Percentiles rank a stretch among this genome's conserved stretches.
Evolutionary conservation across 2,329 filamentous ascomycete species (phyloP).

Genomic region (Fusarium veterinarium): DNA sequence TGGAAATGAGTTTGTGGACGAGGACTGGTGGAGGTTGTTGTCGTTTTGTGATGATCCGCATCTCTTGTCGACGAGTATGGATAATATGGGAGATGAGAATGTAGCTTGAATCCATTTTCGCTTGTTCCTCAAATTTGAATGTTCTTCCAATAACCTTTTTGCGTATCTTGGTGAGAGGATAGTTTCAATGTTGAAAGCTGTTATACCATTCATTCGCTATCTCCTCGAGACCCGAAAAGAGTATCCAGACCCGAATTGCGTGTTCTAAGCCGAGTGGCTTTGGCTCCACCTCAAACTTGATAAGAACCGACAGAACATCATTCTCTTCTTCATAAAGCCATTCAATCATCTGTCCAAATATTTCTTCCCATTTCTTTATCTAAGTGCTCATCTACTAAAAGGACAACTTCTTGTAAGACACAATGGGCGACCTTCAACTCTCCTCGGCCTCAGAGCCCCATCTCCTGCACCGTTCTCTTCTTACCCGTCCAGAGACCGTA

Average conservation of each 20-base stretch:
- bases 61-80: conserved; percentile 37
- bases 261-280: conserved; percentile 10
- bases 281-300: not conserved
- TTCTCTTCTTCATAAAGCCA: fast-evolving
- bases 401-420: fast-evolving
- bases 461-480: conserved; percentile 52
- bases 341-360: not conserved
- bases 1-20: conserved; percentile 25
- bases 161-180: no score
- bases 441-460: conserved; percentile 18
- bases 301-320: not conserved
- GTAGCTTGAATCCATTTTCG: fast-evolving
- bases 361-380: fast-evolving
- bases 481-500: conserved; percentile 49
- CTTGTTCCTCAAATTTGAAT: fast-evolving
- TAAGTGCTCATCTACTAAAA: fast-evolving
- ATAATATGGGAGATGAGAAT: not conserved
- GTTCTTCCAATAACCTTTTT: fast-evolving
- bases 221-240: conserved; percentile 9
- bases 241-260: conserved; percentile 1
- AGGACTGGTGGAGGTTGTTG: conserved; percentile 42
- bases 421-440: conserved; percentile 8
- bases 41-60: conserved; percentile 44
- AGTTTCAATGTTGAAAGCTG: fast-evolving
- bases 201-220: not conserved